phyloP scores from a whole-genome alignment of 495 filamentous ascomycete genomes.

The Durotheca rogersii region DNA sequence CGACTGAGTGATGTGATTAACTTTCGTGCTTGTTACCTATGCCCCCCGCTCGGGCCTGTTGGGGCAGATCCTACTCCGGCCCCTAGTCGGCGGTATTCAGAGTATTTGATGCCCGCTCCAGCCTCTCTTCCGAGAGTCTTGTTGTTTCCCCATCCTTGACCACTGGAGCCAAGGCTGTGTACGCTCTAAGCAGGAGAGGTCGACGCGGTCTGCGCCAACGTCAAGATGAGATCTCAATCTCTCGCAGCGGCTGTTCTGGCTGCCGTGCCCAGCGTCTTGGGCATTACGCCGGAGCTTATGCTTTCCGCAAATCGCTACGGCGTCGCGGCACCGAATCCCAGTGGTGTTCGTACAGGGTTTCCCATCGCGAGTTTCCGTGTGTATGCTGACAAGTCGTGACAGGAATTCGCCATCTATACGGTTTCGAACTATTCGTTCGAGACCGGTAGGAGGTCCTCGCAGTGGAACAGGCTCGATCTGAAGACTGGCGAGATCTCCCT shows the following conservation, averaged over 20 bases:
- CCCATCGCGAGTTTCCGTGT: neutral
- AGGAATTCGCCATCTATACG: constrained; percentile 35
- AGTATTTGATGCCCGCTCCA: constrained; percentile 14
- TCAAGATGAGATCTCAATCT: constrained; percentile 35
- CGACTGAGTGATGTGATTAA: constrained; percentile 26
- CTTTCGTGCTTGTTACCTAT: constrained; percentile 22
- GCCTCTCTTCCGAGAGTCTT: constrained; percentile 4
- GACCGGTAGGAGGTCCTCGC: constrained; percentile 59
- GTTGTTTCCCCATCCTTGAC: constrained; percentile 5
- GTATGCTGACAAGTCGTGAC: neutral
- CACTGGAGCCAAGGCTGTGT: constrained; percentile 6
- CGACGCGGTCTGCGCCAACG: constrained; percentile 7
- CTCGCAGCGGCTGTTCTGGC: constrained; percentile 28
- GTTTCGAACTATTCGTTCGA: constrained; percentile 69
- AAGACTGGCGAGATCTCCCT: constrained; percentile 58
- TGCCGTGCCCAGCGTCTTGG: constrained; percentile 29
- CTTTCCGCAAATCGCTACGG: constrained; percentile 36
- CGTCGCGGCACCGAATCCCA: constrained; percentile 32
- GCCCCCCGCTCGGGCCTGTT: too few relatives aligned
- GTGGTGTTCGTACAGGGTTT: constrained; percentile 33
- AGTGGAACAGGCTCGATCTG: constrained; percentile 66
- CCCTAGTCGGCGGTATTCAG: constrained; percentile 5
- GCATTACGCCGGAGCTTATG: constrained; percentile 36
- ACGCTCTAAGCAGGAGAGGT: constrained; percentile 14
- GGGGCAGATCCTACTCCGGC: too few relatives aligned